Conservation (phyloP, 495 filamentous ascomycete genomes). For the Talaromyces nanjingensis region DNA sequence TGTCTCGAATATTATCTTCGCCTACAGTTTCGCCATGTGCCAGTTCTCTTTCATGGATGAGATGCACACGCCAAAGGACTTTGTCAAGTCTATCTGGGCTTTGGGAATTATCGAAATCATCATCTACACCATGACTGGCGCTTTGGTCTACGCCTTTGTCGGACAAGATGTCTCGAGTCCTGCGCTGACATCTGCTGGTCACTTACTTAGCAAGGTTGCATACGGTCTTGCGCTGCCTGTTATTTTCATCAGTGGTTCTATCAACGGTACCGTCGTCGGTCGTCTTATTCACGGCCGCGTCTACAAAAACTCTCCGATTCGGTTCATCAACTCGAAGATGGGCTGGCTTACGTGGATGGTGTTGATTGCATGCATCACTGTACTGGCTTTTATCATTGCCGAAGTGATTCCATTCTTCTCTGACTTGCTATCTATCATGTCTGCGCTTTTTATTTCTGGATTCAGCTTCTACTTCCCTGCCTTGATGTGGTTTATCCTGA, state of each 20-base stretch:
- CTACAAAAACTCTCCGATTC: conserved; percentile 45
- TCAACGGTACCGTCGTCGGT: conserved; percentile 50
- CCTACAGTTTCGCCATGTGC: conserved; percentile 56
- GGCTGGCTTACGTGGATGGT: conserved; percentile 52
- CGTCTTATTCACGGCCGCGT: conserved; percentile 56
- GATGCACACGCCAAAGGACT: conserved; percentile 61
- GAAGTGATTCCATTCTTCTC: conserved; percentile 63
- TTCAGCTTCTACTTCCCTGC: conserved; percentile 62
- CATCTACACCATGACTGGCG: conserved; percentile 60
- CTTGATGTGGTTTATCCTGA: conserved; percentile 56
- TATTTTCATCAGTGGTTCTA: conserved; percentile 59
- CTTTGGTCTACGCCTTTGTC: conserved; percentile 61
- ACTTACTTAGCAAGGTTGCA: conserved; percentile 54
- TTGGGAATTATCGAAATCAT: conserved; percentile 53
- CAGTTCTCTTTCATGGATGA: conserved; percentile 69
- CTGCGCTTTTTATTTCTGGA: conserved; percentile 55
- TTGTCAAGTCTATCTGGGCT: conserved; percentile 51
- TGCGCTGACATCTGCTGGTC: conserved; percentile 55
- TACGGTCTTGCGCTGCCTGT: conserved; percentile 69
- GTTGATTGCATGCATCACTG: conserved; percentile 44
- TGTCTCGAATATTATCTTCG: conserved; percentile 66
- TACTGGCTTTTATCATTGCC: conserved; percentile 58
- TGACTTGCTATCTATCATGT: conserved; percentile 50
- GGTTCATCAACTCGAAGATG: conserved; percentile 51
- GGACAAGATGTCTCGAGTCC: conserved; percentile 59